Percentiles rank a stretch among this genome's conserved stretches.
Conservation (phyloP, 164 flowering plant species). For the Annona squamosa region DNA sequence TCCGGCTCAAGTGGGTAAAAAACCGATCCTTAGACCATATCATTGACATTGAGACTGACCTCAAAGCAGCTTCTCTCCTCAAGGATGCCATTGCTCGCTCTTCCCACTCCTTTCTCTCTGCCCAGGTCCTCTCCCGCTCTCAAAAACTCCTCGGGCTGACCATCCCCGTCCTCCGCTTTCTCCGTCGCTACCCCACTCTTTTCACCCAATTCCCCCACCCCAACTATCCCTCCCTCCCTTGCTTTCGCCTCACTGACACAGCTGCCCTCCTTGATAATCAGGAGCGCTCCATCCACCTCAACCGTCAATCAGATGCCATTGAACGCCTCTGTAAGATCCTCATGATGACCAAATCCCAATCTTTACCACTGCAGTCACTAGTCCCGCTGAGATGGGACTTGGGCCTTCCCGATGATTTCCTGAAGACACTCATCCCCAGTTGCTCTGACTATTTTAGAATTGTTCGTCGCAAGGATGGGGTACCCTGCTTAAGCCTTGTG, state of each 20-base stretch:
- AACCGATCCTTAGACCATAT: slow-evolving; percentile 73
- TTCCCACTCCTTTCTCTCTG: slow-evolving; percentile 59
- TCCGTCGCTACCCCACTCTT: slow-evolving; percentile 81
- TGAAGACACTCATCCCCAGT: slow-evolving; percentile 37
- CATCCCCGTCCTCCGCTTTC: slow-evolving; percentile 81
- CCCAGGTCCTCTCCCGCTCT: slow-evolving; percentile 53
- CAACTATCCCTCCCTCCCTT: slow-evolving; percentile 53
- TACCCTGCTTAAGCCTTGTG: slow-evolving; percentile 38
- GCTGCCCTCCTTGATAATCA: slow-evolving; percentile 47
- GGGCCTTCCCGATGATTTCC: slow-evolving; percentile 74
- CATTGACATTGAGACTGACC: slow-evolving; percentile 82
- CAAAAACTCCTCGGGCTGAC: slow-evolving; percentile 88
- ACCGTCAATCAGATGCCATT: slow-evolving; percentile 36
- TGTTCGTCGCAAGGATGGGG: slow-evolving; percentile 49
- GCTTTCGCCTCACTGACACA: slow-evolving; percentile 56
- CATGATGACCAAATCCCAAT: slow-evolving; percentile 54
- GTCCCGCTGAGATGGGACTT: slow-evolving; percentile 71
- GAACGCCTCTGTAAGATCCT: slow-evolving; percentile 60
- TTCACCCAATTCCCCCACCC: slow-evolving; percentile 69
- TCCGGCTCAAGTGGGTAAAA: slow-evolving; percentile 89
- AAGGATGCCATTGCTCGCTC: slow-evolving; percentile 84
- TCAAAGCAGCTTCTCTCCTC: slow-evolving; percentile 88
- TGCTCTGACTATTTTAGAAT: slow-evolving; percentile 55
- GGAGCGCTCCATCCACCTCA: slow-evolving; percentile 38
- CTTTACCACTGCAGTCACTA: slow-evolving; percentile 46